These are phyloP conservation scores for Hypholoma fasciculare DNA, from an alignment of 768 basidiomycete species.

Conservation along the genomic window DNA sequence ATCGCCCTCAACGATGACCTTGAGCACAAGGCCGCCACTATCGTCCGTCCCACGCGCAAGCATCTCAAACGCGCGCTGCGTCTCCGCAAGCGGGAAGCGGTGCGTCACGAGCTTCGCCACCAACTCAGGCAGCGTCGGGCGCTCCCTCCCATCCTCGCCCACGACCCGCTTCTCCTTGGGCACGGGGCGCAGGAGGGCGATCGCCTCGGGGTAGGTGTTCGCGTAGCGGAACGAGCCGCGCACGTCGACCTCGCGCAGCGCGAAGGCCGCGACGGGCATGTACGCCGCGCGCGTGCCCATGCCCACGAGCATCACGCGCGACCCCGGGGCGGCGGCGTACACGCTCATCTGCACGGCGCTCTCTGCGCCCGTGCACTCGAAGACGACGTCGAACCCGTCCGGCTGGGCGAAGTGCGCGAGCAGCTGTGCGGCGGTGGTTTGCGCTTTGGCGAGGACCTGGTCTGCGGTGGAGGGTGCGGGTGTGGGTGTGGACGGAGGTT, in stretches of 20 bases:
- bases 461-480: slow-evolving; percentile 14
- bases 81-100: slow-evolving; percentile 63
- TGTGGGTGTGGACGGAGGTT: neutral
- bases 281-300: slow-evolving; percentile 88
- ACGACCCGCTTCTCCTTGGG: no score
- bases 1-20: slow-evolving; percentile 71
- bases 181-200: slow-evolving; percentile 63
- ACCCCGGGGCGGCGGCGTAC: slow-evolving; percentile 79
- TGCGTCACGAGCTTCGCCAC: slow-evolving; percentile 72
- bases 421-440: slow-evolving; percentile 51
- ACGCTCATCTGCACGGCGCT: slow-evolving; percentile 89
- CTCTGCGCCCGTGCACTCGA: slow-evolving; percentile 96
- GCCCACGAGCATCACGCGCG: slow-evolving; percentile 91
- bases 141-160: slow-evolving; percentile 11
- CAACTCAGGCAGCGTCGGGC: slow-evolving; percentile 26
- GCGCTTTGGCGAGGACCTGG: slow-evolving; percentile 57
- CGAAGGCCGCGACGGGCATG: slow-evolving; percentile 83
- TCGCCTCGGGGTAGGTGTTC: slow-evolving; percentile 87
- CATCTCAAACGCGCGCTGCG: slow-evolving; percentile 79
- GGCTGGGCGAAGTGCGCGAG: slow-evolving; percentile 56
- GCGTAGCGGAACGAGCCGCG: slow-evolving; percentile 90
- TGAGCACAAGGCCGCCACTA: slow-evolving; percentile 80
- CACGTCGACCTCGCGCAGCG: slow-evolving; percentile 89
- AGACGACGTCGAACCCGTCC: slow-evolving; percentile 90
- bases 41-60: slow-evolving; percentile 78